These are phyloP conservation scores for Boletus huronensis DNA, from an alignment of 768 basidiomycete species.

Conservation along the genomic window DNA sequence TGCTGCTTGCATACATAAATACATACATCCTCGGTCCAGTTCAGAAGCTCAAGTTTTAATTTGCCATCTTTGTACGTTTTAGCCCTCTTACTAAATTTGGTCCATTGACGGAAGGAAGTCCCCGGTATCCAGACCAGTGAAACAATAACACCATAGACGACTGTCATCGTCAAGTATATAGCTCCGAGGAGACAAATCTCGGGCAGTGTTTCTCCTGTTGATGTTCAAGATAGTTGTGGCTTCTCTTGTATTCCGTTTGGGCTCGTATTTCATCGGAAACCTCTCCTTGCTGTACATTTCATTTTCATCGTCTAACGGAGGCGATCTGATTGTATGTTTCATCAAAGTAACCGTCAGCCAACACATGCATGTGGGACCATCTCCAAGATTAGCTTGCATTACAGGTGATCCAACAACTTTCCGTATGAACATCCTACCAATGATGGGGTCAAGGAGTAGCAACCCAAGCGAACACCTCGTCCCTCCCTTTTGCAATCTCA, in stretches of 20 bases:
- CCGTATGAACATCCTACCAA: background rate
- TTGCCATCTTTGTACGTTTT: slow-evolving; percentile 6
- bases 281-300: background rate
- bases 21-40: slow-evolving; percentile 5
- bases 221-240: background rate
- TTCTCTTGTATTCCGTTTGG: background rate
- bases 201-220: background rate
- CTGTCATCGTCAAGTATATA: background rate
- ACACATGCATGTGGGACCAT: background rate
- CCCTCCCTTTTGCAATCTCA: slow-evolving; percentile 39
- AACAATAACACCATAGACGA: background rate
- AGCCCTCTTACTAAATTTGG: background rate
- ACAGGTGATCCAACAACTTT: background rate
- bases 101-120: background rate
- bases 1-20: slow-evolving; percentile 3
- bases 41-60: background rate
- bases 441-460: slow-evolving; percentile 16
- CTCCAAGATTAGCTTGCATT: background rate
- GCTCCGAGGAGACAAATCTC: background rate
- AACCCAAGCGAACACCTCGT: slow-evolving; percentile 47
- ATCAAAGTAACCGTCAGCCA: background rate
- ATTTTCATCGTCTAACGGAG: background rate
- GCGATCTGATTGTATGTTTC: background rate
- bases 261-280: background rate
- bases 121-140: background rate